Evolutionary conservation across 306 rosid genomes (phyloP).

Genomic region (Cucumis sativus): Cucumber_9930_V3 NC_026661.2:16296501-16297000

Average conservation of each 20-base stretch:
- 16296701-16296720: neutral
- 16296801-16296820: too few species aligned
- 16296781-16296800: too few species aligned
- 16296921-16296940: too few species aligned
- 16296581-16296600: neutral
- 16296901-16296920: too few species aligned
- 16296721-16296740: neutral
- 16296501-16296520: neutral
- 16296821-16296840: too few species aligned
- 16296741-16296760: neutral
- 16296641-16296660: neutral
- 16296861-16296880: too few species aligned
- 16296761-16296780: neutral
- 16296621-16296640: neutral
- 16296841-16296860: too few species aligned
- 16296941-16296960: too few species aligned
- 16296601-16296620: too few species aligned
- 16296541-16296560: neutral
- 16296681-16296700: neutral
- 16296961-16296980: too few species aligned
- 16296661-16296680: neutral
- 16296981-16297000: too few species aligned
- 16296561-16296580: neutral
- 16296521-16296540: neutral
- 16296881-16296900: too few species aligned